Evolutionary conservation across 2,329 filamentous ascomycete species (phyloP).

Genomic region (Aotearoamyces nothofagi): DNA sequence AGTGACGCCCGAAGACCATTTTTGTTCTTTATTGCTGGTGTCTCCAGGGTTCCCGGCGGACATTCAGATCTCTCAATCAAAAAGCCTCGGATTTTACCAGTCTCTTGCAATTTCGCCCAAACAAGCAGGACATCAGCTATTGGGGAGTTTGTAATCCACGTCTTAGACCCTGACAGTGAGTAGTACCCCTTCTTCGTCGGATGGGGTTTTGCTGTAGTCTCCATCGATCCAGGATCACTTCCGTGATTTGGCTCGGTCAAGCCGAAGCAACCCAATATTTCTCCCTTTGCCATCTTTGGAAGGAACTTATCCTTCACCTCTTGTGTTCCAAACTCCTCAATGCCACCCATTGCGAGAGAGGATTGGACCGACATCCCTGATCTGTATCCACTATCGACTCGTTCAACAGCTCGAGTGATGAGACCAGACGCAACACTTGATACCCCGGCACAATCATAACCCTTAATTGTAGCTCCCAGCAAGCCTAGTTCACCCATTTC

Average conservation of each 20-base stretch:
- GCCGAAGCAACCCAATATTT: conserved; percentile 73
- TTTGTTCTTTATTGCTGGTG: conserved; percentile 87
- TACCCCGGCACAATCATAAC: conserved; percentile 77
- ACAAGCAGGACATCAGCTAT: conserved; percentile 75
- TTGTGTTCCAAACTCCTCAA: conserved; percentile 71
- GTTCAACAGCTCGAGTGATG: conserved; percentile 80
- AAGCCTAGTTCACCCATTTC: conserved; percentile 93
- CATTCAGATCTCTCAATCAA: conserved; percentile 74
- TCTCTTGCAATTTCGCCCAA: conserved; percentile 86
- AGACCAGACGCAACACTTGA: conserved; percentile 80
- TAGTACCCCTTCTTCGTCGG: conserved; percentile 73
- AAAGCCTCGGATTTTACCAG: conserved; percentile 89
- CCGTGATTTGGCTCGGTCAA: conserved; percentile 89
- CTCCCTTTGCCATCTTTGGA: conserved; percentile 68
- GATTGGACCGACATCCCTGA: conserved; percentile 91
- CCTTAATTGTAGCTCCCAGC: conserved; percentile 71
- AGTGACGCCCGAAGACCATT: conserved; percentile 84
- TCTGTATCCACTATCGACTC: conserved; percentile 81
- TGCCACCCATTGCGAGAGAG: conserved; percentile 85
- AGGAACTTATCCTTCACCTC: conserved; percentile 80
- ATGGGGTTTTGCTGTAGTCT: conserved; percentile 72
- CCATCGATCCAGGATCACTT: conserved; percentile 83
- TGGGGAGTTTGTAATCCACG: conserved; percentile 91
- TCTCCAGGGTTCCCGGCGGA: conserved; percentile 78
- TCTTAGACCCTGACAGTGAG: conserved; percentile 69